Evolutionary conservation across 2,329 filamentous ascomycete species (phyloP).

Genomic region (Phoma sp.): DNA sequence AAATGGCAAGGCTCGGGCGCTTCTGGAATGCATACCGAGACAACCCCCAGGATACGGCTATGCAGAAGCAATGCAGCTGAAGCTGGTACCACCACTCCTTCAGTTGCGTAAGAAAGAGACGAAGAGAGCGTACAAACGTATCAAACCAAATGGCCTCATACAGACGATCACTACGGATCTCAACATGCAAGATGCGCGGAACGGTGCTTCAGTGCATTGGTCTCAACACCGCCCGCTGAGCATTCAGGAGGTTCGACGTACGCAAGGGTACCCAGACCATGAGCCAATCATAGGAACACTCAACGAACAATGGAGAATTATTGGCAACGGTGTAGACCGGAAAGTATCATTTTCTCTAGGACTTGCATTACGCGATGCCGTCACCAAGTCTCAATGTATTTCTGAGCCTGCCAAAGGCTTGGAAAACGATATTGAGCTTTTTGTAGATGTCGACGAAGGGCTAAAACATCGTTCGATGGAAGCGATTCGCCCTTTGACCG

Average conservation of each 20-base stretch:
- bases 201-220: constrained; percentile 69
- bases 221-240: constrained; percentile 65
- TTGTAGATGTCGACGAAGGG: constrained; percentile 1
- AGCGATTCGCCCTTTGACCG: too few species aligned
- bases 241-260: constrained; percentile 70
- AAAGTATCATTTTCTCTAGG: constrained; percentile 72
- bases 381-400: neutral
- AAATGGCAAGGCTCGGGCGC: constrained; percentile 44
- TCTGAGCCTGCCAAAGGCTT: neutral
- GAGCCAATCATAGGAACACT: constrained; percentile 71
- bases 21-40: constrained; percentile 66
- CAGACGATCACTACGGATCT: constrained; percentile 67
- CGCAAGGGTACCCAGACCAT: constrained; percentile 72
- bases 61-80: constrained; percentile 42
- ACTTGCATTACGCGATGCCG: constrained; percentile 41
- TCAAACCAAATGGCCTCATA: constrained; percentile 62
- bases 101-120: constrained; percentile 27
- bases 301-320: constrained; percentile 65
- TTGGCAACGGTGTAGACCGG: constrained; percentile 80
- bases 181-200: constrained; percentile 60
- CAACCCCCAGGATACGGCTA: constrained; percentile 51
- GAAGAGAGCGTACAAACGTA: constrained; percentile 57
- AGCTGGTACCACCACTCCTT: constrained; percentile 41
- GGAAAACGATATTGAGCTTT: neutral
- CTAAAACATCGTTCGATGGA: neutral